A percentile compares a stretch with the other conserved stretches of the same genome.
Evolutionary conservation across 2,329 filamentous ascomycete genomes (phyloP).

Genomic region (Grosmannia serpens): DNA sequence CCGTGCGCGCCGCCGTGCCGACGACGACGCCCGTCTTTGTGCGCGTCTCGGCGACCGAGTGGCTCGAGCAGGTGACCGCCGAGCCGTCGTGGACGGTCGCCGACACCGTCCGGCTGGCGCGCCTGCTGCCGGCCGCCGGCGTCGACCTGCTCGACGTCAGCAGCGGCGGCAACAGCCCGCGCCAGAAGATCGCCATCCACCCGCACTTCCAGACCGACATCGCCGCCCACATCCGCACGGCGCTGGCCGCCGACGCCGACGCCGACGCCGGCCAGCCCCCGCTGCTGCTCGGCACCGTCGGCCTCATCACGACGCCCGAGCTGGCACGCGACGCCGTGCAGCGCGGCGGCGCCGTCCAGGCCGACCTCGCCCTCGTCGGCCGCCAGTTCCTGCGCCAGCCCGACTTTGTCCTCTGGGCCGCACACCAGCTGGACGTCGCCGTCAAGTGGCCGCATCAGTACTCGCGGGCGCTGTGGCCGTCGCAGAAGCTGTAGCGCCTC

Average conservation of each 20-base stretch:
- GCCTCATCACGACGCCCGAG: constrained; percentile 57
- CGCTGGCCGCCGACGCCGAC: constrained; percentile 36
- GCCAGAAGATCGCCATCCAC: constrained; percentile 46
- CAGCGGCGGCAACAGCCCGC: constrained; percentile 56
- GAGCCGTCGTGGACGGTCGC: constrained; percentile 54
- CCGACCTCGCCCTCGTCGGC: constrained; percentile 63
- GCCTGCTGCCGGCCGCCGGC: constrained; percentile 57
- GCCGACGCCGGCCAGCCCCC: constrained; percentile 25
- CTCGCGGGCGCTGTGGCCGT: constrained; percentile 20
- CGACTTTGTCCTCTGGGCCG: constrained; percentile 62
- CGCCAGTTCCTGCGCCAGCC: constrained; percentile 76
- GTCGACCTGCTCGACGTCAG: constrained; percentile 79
- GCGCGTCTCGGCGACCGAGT: constrained; percentile 51
- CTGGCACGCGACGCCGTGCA: constrained; percentile 52
- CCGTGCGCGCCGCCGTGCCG: constrained; percentile 40
- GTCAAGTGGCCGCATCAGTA: constrained; percentile 65
- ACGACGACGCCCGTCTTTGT: constrained; percentile 43
- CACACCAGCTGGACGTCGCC: constrained; percentile 58
- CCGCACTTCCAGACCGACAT: constrained; percentile 66
- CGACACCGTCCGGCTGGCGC: constrained; percentile 55
- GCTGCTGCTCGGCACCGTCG: constrained; percentile 63
- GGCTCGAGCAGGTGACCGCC: constrained; percentile 35
- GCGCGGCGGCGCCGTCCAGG: constrained; percentile 30
- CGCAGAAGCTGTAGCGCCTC: neutral
- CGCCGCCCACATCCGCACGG: constrained; percentile 59